These are phyloP conservation scores for Madurella mycetomatis DNA, from an alignment of 2,329 filamentous ascomycete genomes.

Conservation along the genomic window DNA sequence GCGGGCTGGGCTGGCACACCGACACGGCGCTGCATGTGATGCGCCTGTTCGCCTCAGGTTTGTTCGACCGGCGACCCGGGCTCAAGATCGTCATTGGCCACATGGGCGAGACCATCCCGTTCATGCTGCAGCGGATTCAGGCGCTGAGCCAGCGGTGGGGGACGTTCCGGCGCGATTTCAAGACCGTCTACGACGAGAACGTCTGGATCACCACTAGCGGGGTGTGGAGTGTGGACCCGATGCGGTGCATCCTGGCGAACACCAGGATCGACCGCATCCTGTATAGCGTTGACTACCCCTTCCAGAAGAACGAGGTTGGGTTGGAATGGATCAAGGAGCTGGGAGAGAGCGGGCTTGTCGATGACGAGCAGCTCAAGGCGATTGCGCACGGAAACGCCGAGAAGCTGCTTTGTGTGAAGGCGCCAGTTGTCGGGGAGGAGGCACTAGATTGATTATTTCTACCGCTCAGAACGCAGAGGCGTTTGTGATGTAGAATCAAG, in stretches of 20 bases:
- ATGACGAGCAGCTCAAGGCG: slow-evolving; percentile 42
- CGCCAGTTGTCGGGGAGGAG: not conserved
- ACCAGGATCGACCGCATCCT: slow-evolving; percentile 48
- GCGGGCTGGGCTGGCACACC: slow-evolving; percentile 48
- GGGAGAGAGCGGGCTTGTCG: slow-evolving; percentile 45
- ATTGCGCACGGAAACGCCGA: slow-evolving; percentile 51
- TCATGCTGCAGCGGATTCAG: slow-evolving; percentile 46
- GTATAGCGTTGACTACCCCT: slow-evolving; percentile 57
- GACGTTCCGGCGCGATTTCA: slow-evolving; percentile 35
- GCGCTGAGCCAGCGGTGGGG: slow-evolving; percentile 29
- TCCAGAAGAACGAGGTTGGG: slow-evolving; percentile 46
- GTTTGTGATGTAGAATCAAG: too few species aligned
- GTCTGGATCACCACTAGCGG: slow-evolving; percentile 56
- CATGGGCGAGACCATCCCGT: slow-evolving; percentile 51
- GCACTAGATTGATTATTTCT: not conserved
- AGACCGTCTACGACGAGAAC: slow-evolving; percentile 51
- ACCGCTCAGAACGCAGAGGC: not conserved
- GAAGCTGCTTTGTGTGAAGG: slow-evolving; percentile 34
- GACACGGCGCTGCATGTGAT: slow-evolving; percentile 46
- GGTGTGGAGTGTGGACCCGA: slow-evolving; percentile 44
- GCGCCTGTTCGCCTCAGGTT: slow-evolving; percentile 45
- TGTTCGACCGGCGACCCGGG: slow-evolving; percentile 51
- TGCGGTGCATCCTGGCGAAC: slow-evolving; percentile 42
- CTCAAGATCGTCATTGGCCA: slow-evolving; percentile 54
- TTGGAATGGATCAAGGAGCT: slow-evolving; percentile 45